Evolutionary conservation across 768 basidiomycete genomes (phyloP).

Genomic region (Tylopilus plumbeoviolaceoides): DNA sequence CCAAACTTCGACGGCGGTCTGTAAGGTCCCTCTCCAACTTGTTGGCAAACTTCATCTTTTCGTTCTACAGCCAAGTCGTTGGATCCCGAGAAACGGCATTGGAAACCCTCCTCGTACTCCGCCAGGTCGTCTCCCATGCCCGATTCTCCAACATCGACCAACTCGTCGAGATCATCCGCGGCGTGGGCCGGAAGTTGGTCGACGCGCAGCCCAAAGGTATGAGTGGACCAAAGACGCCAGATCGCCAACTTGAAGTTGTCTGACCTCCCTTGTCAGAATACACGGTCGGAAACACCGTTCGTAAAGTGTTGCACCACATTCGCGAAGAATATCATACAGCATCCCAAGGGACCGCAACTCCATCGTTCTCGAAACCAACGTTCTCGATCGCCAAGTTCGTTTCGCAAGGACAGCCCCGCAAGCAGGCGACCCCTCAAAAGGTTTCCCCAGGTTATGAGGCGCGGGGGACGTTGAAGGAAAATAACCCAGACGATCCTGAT

Average conservation of each 20-base stretch:
- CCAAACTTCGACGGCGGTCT: constrained; percentile 69
- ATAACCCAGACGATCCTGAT: constrained; percentile 73
- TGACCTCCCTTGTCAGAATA: constrained; percentile 55
- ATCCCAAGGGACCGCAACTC: constrained; percentile 42
- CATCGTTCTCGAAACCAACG: constrained; percentile 35
- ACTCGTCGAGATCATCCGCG: constrained; percentile 72
- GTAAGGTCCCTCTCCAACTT: constrained; percentile 26
- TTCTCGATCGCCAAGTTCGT: constrained; percentile 84
- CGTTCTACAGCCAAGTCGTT: constrained; percentile 69
- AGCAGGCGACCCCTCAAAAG: constrained; percentile 39
- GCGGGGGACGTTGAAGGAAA: constrained; percentile 58
- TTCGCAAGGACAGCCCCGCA: constrained; percentile 67
- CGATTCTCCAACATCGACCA: constrained; percentile 86
- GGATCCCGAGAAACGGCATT: constrained; percentile 87
- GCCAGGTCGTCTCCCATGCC: constrained; percentile 85
- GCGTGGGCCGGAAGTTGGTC: constrained; percentile 73
- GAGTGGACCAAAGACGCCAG: constrained; percentile 6
- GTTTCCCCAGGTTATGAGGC: constrained; percentile 36
- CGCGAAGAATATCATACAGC: constrained; percentile 93
- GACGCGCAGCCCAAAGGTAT: constrained; percentile 95
- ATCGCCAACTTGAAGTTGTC: constrained; percentile 6
- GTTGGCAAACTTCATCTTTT: constrained; percentile 33
- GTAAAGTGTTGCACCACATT: constrained; percentile 89
- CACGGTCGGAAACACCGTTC: constrained; percentile 91
- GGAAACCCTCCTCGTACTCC: constrained; percentile 83